Conservation (phyloP, 768 basidiomycete genomes). For the Suillus subluteus region DNA sequence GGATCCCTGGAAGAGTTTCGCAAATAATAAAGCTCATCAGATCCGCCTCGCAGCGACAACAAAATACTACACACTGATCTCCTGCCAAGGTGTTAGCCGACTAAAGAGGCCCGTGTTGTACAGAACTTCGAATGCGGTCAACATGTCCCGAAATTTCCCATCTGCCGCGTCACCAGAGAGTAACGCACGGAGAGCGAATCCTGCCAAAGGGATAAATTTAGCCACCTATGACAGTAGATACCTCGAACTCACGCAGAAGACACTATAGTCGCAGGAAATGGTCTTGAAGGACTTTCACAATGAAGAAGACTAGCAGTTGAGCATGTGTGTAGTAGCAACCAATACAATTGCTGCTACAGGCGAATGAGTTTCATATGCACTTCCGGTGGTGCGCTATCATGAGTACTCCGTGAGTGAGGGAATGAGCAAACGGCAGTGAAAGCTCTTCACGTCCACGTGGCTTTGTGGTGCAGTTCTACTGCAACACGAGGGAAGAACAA, state of each 20-base stretch:
- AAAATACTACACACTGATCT: constrained; percentile 29
- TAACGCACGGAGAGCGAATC: constrained; percentile 9
- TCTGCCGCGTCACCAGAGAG: constrained; percentile 18
- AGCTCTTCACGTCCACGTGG: background rate
- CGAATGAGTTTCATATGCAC: constrained; percentile 31
- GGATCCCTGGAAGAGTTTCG: constrained; percentile 20
- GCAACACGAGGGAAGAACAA: background rate
- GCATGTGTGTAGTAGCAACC: constrained; percentile 28
- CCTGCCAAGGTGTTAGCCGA: constrained; percentile 38
- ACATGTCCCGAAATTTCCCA: constrained; percentile 24
- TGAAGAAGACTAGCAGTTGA: constrained; percentile 29
- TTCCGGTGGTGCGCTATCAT: constrained; percentile 23
- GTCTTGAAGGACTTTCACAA: constrained; percentile 21
- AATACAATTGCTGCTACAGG: constrained; percentile 37
- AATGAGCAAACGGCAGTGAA: background rate
- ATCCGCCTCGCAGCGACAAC: background rate
- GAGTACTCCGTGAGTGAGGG: constrained; percentile 7
- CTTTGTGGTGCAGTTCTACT: background rate
- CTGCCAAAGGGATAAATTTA: constrained; percentile 21
- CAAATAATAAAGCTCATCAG: constrained; percentile 9
- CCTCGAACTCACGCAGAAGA: constrained; percentile 32
- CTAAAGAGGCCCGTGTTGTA: constrained; percentile 42
- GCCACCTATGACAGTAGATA: background rate
- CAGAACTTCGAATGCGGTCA: constrained; percentile 34
- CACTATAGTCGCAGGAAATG: background rate